phyloP scores from a whole-genome alignment of 2,329 filamentous ascomycete species.

The Corinectria fuckeliana region DNA sequence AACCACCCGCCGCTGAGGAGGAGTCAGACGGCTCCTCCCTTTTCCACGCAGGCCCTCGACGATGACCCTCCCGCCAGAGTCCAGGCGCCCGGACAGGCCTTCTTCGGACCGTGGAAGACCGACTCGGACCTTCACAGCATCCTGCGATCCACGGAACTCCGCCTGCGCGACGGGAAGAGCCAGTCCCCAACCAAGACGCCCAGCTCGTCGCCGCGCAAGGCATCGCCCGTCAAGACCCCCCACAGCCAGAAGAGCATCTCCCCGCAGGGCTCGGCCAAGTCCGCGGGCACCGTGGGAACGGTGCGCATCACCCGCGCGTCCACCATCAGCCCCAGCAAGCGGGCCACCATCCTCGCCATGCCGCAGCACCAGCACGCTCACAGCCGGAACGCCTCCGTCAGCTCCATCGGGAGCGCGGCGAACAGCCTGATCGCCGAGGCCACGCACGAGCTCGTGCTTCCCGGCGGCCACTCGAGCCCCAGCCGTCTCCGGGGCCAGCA shows the following conservation, averaged over 20 bases:
- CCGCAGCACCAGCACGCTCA: constrained; percentile 24
- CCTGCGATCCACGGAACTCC: constrained; percentile 58
- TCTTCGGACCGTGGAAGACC: constrained; percentile 38
- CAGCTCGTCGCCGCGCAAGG: constrained; percentile 36
- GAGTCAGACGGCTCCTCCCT: constrained; percentile 32
- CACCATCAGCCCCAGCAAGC: constrained; percentile 40
- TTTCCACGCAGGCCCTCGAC: constrained; percentile 23
- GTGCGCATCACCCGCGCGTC: constrained; percentile 29
- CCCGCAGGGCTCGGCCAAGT: constrained; percentile 31
- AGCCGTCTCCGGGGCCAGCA: constrained; percentile 45
- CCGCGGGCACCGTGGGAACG: constrained; percentile 26
- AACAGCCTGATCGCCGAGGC: constrained; percentile 51
- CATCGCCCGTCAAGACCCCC: constrained; percentile 39
- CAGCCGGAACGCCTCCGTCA: constrained; percentile 37
- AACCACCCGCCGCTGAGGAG: constrained; percentile 13
- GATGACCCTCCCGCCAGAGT: constrained; percentile 17
- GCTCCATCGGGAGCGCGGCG: constrained; percentile 44
- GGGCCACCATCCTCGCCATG: constrained; percentile 26
- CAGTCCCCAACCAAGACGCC: constrained; percentile 41
- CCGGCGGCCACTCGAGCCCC: constrained; percentile 51
- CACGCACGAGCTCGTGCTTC: constrained; percentile 44
- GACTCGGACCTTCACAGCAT: constrained; percentile 60
- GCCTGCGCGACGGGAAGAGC: constrained; percentile 51
- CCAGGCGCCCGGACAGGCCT: constrained; percentile 24
- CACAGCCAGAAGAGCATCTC: constrained; percentile 37